phyloP scores from a whole-genome alignment of 257 asterid species.

The Jacaranda mimosifolia region DNA sequence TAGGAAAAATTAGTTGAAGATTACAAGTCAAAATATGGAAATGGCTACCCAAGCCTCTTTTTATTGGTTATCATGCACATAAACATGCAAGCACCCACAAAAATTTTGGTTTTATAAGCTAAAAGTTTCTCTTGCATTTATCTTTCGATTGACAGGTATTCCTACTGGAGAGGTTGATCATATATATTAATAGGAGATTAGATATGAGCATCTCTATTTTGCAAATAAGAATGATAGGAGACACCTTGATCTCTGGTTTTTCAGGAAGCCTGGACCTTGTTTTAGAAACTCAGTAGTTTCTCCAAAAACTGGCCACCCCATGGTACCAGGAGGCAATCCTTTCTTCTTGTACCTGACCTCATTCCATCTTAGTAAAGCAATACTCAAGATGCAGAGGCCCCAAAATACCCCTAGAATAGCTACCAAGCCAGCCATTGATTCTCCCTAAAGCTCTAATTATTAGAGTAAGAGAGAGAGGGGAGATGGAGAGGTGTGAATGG shows the following conservation, averaged over 20 bases:
- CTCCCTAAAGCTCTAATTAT: conserved; percentile 53
- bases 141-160: conserved; percentile 3
- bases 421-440: conserved; percentile 76
- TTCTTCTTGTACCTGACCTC: conserved; percentile 78
- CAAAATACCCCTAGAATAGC: conserved; percentile 60
- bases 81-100: conserved; percentile 38
- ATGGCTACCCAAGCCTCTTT: not conserved
- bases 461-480: conserved; percentile 19
- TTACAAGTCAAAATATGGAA: not conserved
- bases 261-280: conserved; percentile 96
- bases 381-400: conserved; percentile 71
- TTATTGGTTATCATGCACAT: conserved; percentile 37
- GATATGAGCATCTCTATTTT: conserved; percentile 18
- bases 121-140: conserved; percentile 9
- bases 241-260: conserved; percentile 90
- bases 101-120: not conserved
- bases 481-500: conserved; percentile 54
- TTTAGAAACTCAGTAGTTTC: conserved; percentile 96
- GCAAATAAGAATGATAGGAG: conserved; percentile 24
- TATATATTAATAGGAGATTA: not conserved
- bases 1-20: conserved; percentile 8
- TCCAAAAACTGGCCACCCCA: conserved; percentile 99
- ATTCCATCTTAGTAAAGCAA: conserved; percentile 89
- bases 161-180: not conserved
- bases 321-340: conserved; percentile 95